Evolutionary conservation across 2,329 filamentous ascomycete genomes (phyloP), one percentile per base, ranked within the genome.

Genomic region (Fusarium gaditjirri): DNA sequence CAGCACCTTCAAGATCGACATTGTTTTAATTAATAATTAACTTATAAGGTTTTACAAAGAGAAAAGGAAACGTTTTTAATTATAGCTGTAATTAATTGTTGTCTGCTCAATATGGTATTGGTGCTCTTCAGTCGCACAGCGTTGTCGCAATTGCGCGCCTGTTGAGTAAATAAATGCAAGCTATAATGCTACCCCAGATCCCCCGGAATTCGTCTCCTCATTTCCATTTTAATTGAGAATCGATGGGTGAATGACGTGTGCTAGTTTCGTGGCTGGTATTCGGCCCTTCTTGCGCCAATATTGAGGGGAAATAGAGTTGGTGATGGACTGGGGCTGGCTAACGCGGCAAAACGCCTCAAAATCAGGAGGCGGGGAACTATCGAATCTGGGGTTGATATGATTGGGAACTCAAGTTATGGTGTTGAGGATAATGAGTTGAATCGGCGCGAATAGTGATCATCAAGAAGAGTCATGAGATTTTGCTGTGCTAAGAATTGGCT

Each of bases 301-400:
- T 52, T 42, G 56, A 63, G 65, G 64, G 64, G 64, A 57, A 68
- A 68, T 68, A 68, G 8, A 52, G 65, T 68, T 68, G 57, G 31
- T 17, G 31, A 43, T 41, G 35, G 6, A 10, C n/a, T 21, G 43
- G 49, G 64, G 61, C 8, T 27, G 35, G 41, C 36, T 63, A 44
- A 68, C 19, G 56, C 42, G 27, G 38, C 29, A n/a, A n/a, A n/a
- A n/a, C n/a, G n/a, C n/a, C n/a, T n/a, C n/a, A n/a, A n/a, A n/a
- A n/a, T n/a, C n/a, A n/a, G n/a, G n/a, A n/a, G 27, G 38, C 29
- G 63, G 52, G 43, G 23, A 50, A 50, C 49, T 46, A 44, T 38
- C 33, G 33, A 65, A 41, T 55, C 39, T 29, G 46, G 59, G 59
- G 59, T 55, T 27, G 39, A 39, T 11, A 9, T 23, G 27, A 61